These are phyloP conservation scores for Artemisia argyi DNA, from an alignment of 129 eudicot genomes.

Conservation along the genomic window DNA sequence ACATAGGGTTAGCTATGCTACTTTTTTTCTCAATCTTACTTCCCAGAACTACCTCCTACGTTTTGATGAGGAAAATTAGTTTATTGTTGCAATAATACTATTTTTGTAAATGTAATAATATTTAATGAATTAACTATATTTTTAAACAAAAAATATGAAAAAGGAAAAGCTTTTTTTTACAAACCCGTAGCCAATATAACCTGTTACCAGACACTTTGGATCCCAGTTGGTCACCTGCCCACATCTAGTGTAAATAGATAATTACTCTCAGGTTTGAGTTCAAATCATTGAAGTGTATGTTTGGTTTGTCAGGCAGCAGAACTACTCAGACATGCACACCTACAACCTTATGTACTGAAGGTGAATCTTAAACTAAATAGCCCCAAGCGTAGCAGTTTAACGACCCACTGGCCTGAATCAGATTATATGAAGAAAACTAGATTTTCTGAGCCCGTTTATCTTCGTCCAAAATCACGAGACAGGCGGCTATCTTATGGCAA, in stretches of 20 bases:
- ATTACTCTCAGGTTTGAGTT: neutral
- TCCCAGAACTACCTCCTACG: too few species aligned
- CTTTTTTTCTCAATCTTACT: too few species aligned
- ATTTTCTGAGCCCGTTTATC: conserved; percentile 59
- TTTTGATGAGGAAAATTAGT: too few species aligned
- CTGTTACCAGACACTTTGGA: too few species aligned
- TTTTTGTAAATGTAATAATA: too few species aligned
- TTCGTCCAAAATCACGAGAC: conserved; percentile 43
- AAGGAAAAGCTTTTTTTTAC: too few species aligned
- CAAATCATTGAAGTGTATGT: conserved; percentile 10
- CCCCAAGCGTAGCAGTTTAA: conserved; percentile 61
- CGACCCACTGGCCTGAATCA: conserved; percentile 51
- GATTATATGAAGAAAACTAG: conserved; percentile 64
- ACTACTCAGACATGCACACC: conserved; percentile 74
- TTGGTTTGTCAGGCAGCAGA: conserved; percentile 72
- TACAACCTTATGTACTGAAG: conserved; percentile 76
- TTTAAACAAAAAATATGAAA: too few species aligned
- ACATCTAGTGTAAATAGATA: neutral
- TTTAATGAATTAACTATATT: too few species aligned
- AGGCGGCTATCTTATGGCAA: conserved; percentile 58
- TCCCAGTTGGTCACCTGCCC: too few species aligned
- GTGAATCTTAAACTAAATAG: conserved; percentile 67
- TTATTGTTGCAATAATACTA: too few species aligned
- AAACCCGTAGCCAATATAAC: too few species aligned
- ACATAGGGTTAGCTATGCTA: conserved; percentile 7